A percentile compares a stretch with the other conserved stretches of the same genome.
phyloP scores from a whole-genome alignment of 345 rosid genomes.

The Lenwebbia sp. region DNA sequence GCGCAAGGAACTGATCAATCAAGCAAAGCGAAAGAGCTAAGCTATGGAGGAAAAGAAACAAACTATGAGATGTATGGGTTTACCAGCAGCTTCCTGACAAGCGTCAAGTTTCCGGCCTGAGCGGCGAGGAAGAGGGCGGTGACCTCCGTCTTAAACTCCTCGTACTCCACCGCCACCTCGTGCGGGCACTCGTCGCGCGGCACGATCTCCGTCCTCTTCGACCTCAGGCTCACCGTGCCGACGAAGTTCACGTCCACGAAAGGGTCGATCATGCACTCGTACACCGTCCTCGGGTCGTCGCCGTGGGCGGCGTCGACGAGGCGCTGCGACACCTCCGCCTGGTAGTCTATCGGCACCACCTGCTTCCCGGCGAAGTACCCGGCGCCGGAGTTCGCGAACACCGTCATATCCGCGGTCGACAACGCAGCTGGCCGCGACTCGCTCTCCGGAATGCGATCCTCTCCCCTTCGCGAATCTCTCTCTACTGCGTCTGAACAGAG shows the following conservation, averaged over 20 bases:
- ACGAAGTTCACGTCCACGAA: constrained; percentile 48
- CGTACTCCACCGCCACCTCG: constrained; percentile 35
- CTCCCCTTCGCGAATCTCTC: background rate
- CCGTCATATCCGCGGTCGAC: background rate
- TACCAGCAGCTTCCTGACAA: constrained; percentile 54
- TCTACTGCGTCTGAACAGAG: background rate
- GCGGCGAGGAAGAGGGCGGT: constrained; percentile 55
- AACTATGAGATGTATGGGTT: background rate
- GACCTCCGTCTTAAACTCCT: constrained; percentile 62
- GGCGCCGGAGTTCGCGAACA: constrained; percentile 8
- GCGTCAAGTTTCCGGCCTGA: constrained; percentile 39
- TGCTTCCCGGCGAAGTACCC: constrained; percentile 21
- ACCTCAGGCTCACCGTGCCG: constrained; percentile 45
- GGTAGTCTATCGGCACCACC: constrained; percentile 39
- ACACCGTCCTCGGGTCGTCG: constrained; percentile 23
- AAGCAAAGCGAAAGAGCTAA: background rate
- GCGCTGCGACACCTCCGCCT: constrained; percentile 44
- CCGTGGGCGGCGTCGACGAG: constrained; percentile 41
- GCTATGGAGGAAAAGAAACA: background rate
- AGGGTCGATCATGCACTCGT: constrained; percentile 34
- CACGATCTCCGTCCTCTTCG: constrained; percentile 36
- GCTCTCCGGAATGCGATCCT: background rate
- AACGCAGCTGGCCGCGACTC: background rate
- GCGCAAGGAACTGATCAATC: background rate
- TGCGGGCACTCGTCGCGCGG: constrained; percentile 31